Evolutionary conservation across 2,329 filamentous ascomycete species (phyloP).

Genomic region (Xylaria sp.): DNA sequence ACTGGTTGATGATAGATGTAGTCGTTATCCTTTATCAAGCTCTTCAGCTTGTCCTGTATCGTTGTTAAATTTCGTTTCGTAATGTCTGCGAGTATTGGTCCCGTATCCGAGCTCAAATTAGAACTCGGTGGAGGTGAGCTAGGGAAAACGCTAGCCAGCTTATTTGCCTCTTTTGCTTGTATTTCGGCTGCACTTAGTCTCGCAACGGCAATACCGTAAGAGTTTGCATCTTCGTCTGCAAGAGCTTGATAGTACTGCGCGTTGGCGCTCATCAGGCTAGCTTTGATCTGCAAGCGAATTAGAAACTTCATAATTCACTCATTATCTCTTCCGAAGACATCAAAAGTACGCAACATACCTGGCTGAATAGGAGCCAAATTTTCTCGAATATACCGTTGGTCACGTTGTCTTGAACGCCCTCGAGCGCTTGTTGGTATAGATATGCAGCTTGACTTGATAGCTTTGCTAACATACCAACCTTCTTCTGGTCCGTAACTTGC

Average conservation of each 20-base stretch:
- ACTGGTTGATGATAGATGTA: slow-evolving; percentile 97
- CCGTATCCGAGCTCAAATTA: slow-evolving; percentile 85
- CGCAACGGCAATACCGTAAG: slow-evolving; percentile 85
- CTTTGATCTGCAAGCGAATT: slow-evolving; percentile 70
- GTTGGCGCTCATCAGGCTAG: slow-evolving; percentile 82
- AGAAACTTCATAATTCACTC: slow-evolving; percentile 26
- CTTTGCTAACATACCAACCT: slow-evolving; percentile 90
- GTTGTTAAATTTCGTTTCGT: slow-evolving; percentile 83
- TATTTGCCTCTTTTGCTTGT: slow-evolving; percentile 81
- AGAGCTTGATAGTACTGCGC: slow-evolving; percentile 95
- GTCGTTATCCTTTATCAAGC: slow-evolving; percentile 91
- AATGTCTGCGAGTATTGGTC: slow-evolving; percentile 78
- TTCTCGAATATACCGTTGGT: slow-evolving; percentile 93
- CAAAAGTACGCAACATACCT: slow-evolving; percentile 64
- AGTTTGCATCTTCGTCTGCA: slow-evolving; percentile 88
- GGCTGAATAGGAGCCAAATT: slow-evolving; percentile 85
- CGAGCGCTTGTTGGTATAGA: slow-evolving; percentile 86
- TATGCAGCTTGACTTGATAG: slow-evolving; percentile 90
- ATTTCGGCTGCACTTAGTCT: slow-evolving; percentile 84
- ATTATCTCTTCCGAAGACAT: background rate
- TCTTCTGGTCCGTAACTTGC: slow-evolving; percentile 92
- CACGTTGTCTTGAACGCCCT: slow-evolving; percentile 93
- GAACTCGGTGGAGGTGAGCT: slow-evolving; percentile 80
- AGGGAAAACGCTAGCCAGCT: slow-evolving; percentile 82
- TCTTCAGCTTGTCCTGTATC: slow-evolving; percentile 82